Evolutionary conservation across 2,329 filamentous ascomycete genomes (phyloP).

Genomic region (Lachnellula cervina): DNA sequence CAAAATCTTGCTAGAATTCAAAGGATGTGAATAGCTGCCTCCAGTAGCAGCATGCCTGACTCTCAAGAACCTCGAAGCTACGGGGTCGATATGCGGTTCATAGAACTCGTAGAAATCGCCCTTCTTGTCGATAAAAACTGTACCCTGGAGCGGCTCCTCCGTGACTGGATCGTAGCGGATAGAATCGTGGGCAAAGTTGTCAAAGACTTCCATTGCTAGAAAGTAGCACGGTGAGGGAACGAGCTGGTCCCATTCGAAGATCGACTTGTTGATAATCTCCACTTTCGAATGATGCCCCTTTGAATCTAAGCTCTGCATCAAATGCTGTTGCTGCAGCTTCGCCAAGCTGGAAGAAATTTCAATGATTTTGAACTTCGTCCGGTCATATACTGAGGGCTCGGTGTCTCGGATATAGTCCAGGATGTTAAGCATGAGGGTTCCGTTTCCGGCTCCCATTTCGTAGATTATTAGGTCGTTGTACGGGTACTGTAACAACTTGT

Average conservation of each 20-base stretch:
- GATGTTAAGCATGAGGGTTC: constrained; percentile 97
- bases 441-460: constrained; percentile 96
- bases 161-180: constrained; percentile 85
- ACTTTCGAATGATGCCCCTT: constrained; percentile 79
- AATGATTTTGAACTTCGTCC: constrained; percentile 91
- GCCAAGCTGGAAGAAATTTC: constrained; percentile 87
- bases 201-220: constrained; percentile 94
- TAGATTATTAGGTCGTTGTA: constrained; percentile 98
- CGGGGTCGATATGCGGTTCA: constrained; percentile 70
- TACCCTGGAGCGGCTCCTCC: constrained; percentile 78
- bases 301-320: constrained; percentile 60
- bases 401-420: constrained; percentile 89
- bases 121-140: constrained; percentile 75
- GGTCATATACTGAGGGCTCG: constrained; percentile 87
- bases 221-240: constrained; percentile 97
- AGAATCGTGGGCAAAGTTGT: constrained; percentile 95
- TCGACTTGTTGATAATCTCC: constrained; percentile 88
- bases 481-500: constrained; percentile 87
- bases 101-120: constrained; percentile 98
- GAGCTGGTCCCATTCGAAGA: constrained; percentile 88
- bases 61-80: constrained; percentile 75
- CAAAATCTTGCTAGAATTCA: constrained; percentile 51
- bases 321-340: constrained; percentile 66
- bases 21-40: constrained; percentile 54
- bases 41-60: constrained; percentile 74